These are phyloP conservation scores for Wickerhamiella bombiphila DNA, from an alignment of 805 yeast species.

Conservation along the genomic window DNA sequence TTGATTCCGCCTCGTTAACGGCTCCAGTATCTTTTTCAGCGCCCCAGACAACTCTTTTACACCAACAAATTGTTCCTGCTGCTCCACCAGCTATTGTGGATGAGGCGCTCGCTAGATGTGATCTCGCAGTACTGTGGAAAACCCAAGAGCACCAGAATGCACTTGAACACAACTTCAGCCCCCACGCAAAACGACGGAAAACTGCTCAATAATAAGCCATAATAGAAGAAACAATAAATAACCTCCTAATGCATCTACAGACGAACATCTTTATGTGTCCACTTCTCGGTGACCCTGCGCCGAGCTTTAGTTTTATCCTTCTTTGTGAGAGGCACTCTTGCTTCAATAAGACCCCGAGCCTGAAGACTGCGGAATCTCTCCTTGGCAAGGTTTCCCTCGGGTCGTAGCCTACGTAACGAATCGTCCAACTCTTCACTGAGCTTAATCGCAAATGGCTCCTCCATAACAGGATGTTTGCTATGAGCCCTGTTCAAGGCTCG, in stretches of 20 bases:
- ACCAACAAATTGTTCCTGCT: neutral
- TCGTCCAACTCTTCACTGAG: constrained; percentile 78
- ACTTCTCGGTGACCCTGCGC: constrained; percentile 73
- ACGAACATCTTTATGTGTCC: constrained; percentile 75
- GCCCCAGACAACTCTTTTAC: no score
- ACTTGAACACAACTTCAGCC: no score
- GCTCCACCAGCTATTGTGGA: neutral
- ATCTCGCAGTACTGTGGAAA: constrained; percentile 9
- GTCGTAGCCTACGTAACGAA: constrained; percentile 66
- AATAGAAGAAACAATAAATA: neutral
- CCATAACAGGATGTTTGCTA: constrained; percentile 33
- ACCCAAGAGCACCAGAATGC: constrained; percentile 6
- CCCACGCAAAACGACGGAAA: neutral
- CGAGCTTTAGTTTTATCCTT: constrained; percentile 47
- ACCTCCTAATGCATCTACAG: constrained; percentile 1
- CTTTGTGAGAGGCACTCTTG: constrained; percentile 51
- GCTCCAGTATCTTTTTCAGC: no score
- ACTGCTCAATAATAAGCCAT: neutral
- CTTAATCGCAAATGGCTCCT: constrained; percentile 52
- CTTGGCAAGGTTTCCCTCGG: constrained; percentile 77
- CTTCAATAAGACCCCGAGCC: constrained; percentile 72
- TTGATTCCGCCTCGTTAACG: no score
- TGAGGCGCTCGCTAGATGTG: constrained; percentile 3
- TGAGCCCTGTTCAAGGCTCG: constrained; percentile 27
- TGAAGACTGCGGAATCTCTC: constrained; percentile 75